Evolutionary conservation across 257 asterid species (phyloP).

Genomic region (Solanum rostratum): DNA sequence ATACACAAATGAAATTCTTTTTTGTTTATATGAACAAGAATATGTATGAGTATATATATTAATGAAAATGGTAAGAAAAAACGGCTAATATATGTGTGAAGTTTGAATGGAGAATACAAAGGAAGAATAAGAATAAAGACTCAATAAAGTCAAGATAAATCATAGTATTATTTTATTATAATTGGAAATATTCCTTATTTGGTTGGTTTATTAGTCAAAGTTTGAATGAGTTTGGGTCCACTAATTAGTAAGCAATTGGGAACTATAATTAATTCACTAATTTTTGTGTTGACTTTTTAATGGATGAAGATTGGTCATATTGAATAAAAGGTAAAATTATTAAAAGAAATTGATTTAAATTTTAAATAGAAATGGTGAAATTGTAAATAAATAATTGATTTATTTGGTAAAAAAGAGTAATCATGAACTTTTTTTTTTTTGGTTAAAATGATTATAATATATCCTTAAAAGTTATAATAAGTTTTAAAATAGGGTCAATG

Average conservation of each 20-base stretch:
- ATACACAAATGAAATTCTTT: not conserved
- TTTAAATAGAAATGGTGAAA: too few relatives aligned
- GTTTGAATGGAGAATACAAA: conserved; percentile 15
- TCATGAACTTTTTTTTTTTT: too few relatives aligned
- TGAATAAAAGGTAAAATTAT: not conserved
- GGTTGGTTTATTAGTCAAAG: not conserved
- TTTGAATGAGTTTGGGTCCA: not conserved
- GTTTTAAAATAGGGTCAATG: too few relatives aligned
- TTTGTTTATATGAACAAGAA: not conserved
- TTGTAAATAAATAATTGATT: too few relatives aligned
- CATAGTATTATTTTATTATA: not conserved
- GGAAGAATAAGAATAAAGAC: not conserved
- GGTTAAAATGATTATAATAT: too few relatives aligned
- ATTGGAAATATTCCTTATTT: not conserved
- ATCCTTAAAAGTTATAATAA: too few relatives aligned
- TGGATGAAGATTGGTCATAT: not conserved
- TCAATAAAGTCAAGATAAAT: not conserved
- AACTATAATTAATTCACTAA: not conserved
- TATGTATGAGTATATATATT: not conserved
- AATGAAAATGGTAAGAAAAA: conserved; percentile 17
- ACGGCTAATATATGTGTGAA: conserved; percentile 10
- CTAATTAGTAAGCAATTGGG: not conserved
- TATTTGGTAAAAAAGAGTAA: too few relatives aligned
- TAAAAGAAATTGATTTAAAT: too few relatives aligned
- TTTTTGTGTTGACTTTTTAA: not conserved